Percentiles rank a stretch among this genome's conserved stretches.
These are phyloP conservation scores for Filobasidium uniguttulatum DNA, from an alignment of 1,284 basidiomycete species.

Conservation along the genomic window DNA sequence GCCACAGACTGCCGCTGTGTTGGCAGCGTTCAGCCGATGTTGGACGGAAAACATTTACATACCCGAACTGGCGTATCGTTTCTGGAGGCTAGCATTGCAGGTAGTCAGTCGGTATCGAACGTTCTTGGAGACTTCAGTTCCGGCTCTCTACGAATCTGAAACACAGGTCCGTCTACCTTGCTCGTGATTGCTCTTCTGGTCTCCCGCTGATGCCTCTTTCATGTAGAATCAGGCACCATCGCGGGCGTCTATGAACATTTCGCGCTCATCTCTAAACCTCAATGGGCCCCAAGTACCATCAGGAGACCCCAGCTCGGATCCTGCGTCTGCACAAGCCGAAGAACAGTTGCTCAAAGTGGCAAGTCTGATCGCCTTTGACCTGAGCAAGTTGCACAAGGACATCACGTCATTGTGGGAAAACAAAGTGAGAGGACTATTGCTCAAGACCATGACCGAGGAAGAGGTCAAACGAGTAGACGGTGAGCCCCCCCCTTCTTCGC, in stretches of 20 bases:
- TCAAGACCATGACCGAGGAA: neutral
- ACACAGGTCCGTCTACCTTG: neutral
- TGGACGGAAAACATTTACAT: slow-evolving; percentile 78
- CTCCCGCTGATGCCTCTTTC: neutral
- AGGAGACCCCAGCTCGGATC: slow-evolving; percentile 15
- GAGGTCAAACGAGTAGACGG: slow-evolving; percentile 2
- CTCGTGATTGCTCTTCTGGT: neutral
- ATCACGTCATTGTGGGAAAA: slow-evolving; percentile 16
- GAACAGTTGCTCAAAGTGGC: slow-evolving; percentile 22
- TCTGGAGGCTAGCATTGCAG: slow-evolving; percentile 80
- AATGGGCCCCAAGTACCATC: slow-evolving; percentile 4
- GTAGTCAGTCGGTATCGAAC: slow-evolving; percentile 62
- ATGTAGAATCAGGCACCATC: neutral
- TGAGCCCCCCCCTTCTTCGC: neutral
- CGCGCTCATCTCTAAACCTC: slow-evolving; percentile 2
- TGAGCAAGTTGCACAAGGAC: slow-evolving; percentile 19
- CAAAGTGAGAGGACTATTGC: slow-evolving; percentile 2
- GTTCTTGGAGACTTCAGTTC: slow-evolving; percentile 46
- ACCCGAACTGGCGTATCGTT: slow-evolving; percentile 61
- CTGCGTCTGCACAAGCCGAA: slow-evolving; percentile 19
- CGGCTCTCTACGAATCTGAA: slow-evolving; percentile 5
- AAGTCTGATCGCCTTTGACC: slow-evolving; percentile 22
- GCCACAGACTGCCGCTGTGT: slow-evolving; percentile 53
- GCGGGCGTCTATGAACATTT: neutral
- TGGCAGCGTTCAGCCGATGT: slow-evolving; percentile 57